Evolutionary conservation across 83 land plant species (phyloP).

Genomic region (Larix sibirica): DNA sequence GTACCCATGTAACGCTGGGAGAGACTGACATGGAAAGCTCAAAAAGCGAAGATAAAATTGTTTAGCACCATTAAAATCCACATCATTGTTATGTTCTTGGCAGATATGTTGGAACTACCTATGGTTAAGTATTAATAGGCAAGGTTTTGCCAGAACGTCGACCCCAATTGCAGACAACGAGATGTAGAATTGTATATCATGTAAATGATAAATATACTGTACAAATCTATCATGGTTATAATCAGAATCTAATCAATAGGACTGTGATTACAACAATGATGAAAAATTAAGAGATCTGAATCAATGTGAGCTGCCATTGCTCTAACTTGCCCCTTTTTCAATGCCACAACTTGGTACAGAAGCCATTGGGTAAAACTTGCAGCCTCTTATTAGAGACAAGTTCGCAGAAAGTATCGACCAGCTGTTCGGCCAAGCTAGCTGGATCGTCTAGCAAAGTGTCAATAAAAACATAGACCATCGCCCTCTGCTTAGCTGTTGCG

Average conservation of each 20-base stretch:
- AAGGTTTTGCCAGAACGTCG: background rate
- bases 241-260: slow-evolving; percentile 5
- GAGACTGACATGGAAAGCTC: background rate
- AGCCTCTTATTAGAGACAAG: slow-evolving; percentile 56
- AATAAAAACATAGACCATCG: slow-evolving; percentile 71
- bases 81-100: background rate
- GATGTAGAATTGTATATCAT: slow-evolving; percentile 9
- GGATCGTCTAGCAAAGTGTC: slow-evolving; percentile 77
- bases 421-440: slow-evolving; percentile 72
- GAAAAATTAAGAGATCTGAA: slow-evolving; percentile 14
- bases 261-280: slow-evolving; percentile 14
- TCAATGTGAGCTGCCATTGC: slow-evolving; percentile 6
- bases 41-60: background rate
- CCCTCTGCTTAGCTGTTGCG: slow-evolving; percentile 65
- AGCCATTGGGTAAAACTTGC: slow-evolving; percentile 30
- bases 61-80: background rate
- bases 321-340: slow-evolving; percentile 13
- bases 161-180: background rate
- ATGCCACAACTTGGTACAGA: slow-evolving; percentile 61
- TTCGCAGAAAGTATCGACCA: slow-evolving; percentile 77
- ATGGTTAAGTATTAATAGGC: background rate
- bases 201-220: slow-evolving; percentile 10
- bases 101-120: background rate
- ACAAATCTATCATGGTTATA: slow-evolving; percentile 8
- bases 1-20: too few relatives aligned